Evolutionary conservation across 495 filamentous ascomycete species (phyloP).

Genomic region (Aspergillus cavernicola): DNA sequence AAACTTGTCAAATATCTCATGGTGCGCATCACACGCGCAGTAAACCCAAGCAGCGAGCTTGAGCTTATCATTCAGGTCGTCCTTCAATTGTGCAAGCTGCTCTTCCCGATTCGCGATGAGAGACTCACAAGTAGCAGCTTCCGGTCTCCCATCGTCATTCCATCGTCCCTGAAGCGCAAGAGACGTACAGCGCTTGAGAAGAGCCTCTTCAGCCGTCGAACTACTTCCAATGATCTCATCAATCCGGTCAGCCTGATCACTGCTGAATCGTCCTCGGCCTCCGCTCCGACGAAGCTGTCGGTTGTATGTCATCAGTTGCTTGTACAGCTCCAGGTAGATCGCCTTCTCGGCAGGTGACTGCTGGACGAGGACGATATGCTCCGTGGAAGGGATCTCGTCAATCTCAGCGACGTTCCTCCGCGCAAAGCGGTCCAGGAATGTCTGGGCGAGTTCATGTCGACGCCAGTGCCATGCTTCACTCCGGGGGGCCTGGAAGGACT

Average conservation of each 20-base stretch:
- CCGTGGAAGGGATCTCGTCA: slow-evolving; percentile 35
- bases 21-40: slow-evolving; percentile 11
- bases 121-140: slow-evolving; percentile 17
- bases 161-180: slow-evolving; percentile 16
- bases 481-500: slow-evolving; percentile 35
- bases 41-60: slow-evolving; percentile 36
- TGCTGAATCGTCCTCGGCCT: slow-evolving; percentile 26
- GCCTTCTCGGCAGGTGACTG: slow-evolving; percentile 39
- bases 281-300: slow-evolving; percentile 33
- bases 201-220: slow-evolving; percentile 38
- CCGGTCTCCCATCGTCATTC: slow-evolving; percentile 10
- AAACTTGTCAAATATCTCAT: slow-evolving; percentile 25
- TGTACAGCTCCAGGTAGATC: slow-evolving; percentile 46
- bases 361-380: slow-evolving; percentile 34
- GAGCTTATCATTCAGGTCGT: slow-evolving; percentile 24
- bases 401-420: slow-evolving; percentile 50
- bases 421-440: slow-evolving; percentile 51
- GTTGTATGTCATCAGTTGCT: slow-evolving; percentile 39
- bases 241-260: slow-evolving; percentile 37
- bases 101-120: slow-evolving; percentile 22
- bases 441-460: slow-evolving; percentile 47
- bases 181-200: slow-evolving; percentile 46
- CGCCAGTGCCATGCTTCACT: slow-evolving; percentile 51
- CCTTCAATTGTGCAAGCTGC: slow-evolving; percentile 28
- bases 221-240: slow-evolving; percentile 41